Evolutionary conservation across 106 monocot genomes (phyloP).

Genomic region (Dendrobium chrysotoxum): DNA sequence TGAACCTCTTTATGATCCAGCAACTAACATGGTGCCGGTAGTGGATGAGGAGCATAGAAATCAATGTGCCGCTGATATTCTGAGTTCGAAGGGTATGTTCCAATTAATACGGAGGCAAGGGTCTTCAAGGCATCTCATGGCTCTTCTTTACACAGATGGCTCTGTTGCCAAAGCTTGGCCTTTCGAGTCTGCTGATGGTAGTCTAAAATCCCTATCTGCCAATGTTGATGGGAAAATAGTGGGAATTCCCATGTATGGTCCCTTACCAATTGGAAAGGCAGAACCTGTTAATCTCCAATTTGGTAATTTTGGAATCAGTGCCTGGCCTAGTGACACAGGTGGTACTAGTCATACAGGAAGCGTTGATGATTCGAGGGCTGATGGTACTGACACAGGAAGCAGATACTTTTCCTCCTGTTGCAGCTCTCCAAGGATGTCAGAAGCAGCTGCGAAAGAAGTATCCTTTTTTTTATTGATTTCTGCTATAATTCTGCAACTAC

Average conservation of each 20-base stretch:
- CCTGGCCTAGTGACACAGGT: constrained; percentile 81
- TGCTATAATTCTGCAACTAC: background rate
- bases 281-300: constrained; percentile 76
- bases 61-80: constrained; percentile 61
- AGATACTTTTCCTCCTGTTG: constrained; percentile 69
- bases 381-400: constrained; percentile 57
- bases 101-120: constrained; percentile 79
- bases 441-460: constrained; percentile 88
- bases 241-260: constrained; percentile 57
- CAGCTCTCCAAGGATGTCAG: constrained; percentile 72
- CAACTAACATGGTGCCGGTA: constrained; percentile 65
- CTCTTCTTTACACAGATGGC: constrained; percentile 80
- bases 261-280: constrained; percentile 43
- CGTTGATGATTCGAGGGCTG: constrained; percentile 56
- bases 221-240: constrained; percentile 28
- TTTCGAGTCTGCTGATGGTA: constrained; percentile 25
- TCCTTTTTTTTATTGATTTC: background rate
- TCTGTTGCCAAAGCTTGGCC: constrained; percentile 82
- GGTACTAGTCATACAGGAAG: constrained; percentile 71
- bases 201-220: constrained; percentile 6
- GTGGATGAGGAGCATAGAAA: constrained; percentile 77
- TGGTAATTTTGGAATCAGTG: constrained; percentile 81
- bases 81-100: constrained; percentile 90
- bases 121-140: constrained; percentile 79
- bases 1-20: constrained; percentile 55